Conservation (phyloP, 257 asterid genomes). For the Sherardia arvensis region DNA sequence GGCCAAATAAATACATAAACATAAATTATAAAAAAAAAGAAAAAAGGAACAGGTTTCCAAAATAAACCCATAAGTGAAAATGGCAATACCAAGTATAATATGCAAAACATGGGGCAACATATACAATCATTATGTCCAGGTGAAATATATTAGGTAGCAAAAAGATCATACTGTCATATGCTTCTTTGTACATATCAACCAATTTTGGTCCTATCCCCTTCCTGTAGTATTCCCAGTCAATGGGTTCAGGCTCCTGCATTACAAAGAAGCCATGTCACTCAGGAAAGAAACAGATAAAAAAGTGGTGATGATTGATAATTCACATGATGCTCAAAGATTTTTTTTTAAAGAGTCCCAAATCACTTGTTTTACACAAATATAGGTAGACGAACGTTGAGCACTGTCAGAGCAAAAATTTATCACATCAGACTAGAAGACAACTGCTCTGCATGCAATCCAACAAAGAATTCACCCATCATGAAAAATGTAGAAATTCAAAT, state of each 20-base stretch:
- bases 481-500: too few species aligned
- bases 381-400: background rate
- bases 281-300: background rate
- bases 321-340: background rate
- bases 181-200: conserved; percentile 95
- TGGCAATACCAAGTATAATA: background rate
- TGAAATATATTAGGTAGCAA: conserved; percentile 1
- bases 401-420: background rate
- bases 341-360: background rate
- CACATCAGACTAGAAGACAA: background rate
- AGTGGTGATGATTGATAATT: background rate
- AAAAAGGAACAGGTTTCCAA: background rate
- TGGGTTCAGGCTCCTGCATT: conserved; percentile 81
- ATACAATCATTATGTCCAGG: background rate
- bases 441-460: background rate
- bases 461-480: background rate
- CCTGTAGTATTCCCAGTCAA: conserved; percentile 90
- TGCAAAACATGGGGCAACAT: background rate
- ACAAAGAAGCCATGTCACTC: conserved; percentile 5
- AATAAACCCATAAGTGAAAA: background rate
- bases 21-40: background rate
- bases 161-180: conserved; percentile 56
- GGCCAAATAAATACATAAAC: background rate
- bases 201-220: conserved; percentile 83
- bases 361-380: background rate